Evolutionary conservation across 805 yeast genomes (phyloP).

Genomic region (Kuraishia ogatae): DNA sequence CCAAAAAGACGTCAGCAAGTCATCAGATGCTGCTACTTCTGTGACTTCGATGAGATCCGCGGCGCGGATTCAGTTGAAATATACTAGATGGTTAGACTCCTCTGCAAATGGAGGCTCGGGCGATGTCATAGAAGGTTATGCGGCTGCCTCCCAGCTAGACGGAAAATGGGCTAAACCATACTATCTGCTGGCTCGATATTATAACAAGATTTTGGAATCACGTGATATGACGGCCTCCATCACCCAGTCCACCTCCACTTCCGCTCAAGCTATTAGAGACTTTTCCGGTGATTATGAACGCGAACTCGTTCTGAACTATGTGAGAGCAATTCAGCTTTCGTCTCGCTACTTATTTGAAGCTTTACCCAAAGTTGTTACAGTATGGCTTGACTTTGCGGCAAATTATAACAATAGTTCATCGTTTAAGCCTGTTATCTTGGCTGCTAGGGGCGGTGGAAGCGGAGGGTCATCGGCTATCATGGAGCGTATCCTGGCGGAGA

Average conservation of each 20-base stretch:
- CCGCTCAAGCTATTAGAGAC: conserved; percentile 11
- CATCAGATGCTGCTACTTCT: conserved; percentile 6
- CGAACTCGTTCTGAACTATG: conserved; percentile 45
- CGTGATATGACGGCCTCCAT: conserved; percentile 18
- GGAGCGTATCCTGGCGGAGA: conserved; percentile 17
- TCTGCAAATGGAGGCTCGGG: conserved; percentile 78
- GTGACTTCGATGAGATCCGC: conserved; percentile 3
- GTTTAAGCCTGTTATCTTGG: conserved; percentile 14
- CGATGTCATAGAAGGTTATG: conserved; percentile 63
- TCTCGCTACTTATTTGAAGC: conserved; percentile 69
- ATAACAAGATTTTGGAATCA: conserved; percentile 61
- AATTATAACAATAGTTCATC: conserved; percentile 19
- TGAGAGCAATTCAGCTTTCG: conserved; percentile 53
- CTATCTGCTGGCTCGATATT: conserved; percentile 73
- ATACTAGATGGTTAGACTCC: conserved; percentile 81
- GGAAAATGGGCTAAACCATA: conserved; percentile 69
- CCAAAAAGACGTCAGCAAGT: conserved; percentile 13
- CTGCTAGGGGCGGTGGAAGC: background rate
- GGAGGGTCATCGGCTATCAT: background rate
- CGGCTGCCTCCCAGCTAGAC: conserved; percentile 44
- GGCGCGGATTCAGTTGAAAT: conserved; percentile 55
- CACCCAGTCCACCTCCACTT: conserved; percentile 4
- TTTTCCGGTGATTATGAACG: conserved; percentile 44
- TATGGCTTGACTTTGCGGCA: conserved; percentile 78
- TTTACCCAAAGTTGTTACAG: conserved; percentile 72